Base-by-base conservation (phyloP, 345 rosid species). In the Abelmoschus esculentus region DNA sequence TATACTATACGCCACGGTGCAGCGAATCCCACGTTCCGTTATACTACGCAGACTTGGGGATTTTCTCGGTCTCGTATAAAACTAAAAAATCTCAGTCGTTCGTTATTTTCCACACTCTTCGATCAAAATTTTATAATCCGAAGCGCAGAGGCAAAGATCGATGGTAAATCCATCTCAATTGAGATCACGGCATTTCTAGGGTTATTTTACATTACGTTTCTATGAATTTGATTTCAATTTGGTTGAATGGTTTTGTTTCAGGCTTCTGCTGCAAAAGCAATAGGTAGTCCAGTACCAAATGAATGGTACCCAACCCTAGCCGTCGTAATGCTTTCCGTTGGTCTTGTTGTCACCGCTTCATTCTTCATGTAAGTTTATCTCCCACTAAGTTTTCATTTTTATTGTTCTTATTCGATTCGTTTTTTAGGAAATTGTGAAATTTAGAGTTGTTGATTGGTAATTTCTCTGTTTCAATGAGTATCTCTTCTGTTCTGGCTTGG, bases 231-330 rank as follows among this genome's bases (percentile, higher is more conserved):
- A 36, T 31, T 31, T 31, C 32, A 31, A 31, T 31, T 31, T 44
- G 5, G 44, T 46, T 58, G 0, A 15, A 59, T 70, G 56, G 17
- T 58, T 28, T 17, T 70, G 6, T 14, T 57, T 10, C 53, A 28
- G 38, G 55, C 52, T 26, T 50, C 63, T 40, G 2, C 73, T 49
- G 47, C 67, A 7, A 71, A 71, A n/a, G 49, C 74, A 22, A 61
- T 71, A 10, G 3, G 67, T 10, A 61, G 74, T 71, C 74, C 74
- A 22, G 74, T 71, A 17, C 59, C 74, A 1, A 67, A 49, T 71
- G 74, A 59, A 32, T 71, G 60, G 74, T 61, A 71, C 67, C 74
- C 68, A 31, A 71, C 67, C 34, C 67, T 71, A 18, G 68, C 74
- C 44, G 34, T 71, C 22, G 1, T 71, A 11, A 31, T 61, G 67